Evolutionary conservation across 352 stramenopile species (phyloP).

Genomic region (Pythium volutum): DNA sequence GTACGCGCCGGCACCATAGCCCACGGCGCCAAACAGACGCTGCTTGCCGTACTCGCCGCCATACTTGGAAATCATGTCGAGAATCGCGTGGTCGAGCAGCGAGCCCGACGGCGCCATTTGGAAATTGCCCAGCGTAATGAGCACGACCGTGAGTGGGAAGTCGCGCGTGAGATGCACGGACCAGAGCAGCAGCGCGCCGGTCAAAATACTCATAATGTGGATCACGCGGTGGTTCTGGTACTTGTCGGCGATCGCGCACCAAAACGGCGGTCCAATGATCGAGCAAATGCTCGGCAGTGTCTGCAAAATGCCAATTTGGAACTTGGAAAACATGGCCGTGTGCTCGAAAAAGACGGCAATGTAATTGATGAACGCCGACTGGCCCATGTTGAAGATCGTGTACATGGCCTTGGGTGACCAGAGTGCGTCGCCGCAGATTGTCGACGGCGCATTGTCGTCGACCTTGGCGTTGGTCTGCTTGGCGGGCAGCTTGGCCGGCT

Average conservation of each 20-base stretch:
- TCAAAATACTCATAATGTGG: constrained; percentile 60
- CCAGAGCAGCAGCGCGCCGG: constrained; percentile 57
- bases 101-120: constrained; percentile 53
- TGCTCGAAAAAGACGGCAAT: constrained; percentile 74
- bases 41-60: constrained; percentile 84
- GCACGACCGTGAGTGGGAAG: constrained; percentile 47
- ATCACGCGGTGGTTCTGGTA: constrained; percentile 60
- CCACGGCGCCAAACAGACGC: constrained; percentile 71
- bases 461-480: background rate
- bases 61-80: constrained; percentile 61
- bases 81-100: constrained; percentile 66
- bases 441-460: constrained; percentile 11
- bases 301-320: constrained; percentile 76
- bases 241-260: constrained; percentile 65
- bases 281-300: constrained; percentile 59
- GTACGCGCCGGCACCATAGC: constrained; percentile 64
- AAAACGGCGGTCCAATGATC: constrained; percentile 71
- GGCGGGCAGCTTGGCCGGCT: background rate
- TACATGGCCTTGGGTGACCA: constrained; percentile 83
- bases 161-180: constrained; percentile 49
- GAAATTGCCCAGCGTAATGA: constrained; percentile 65
- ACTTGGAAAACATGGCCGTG: constrained; percentile 58
- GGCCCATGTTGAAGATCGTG: constrained; percentile 54
- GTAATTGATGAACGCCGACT: constrained; percentile 74
- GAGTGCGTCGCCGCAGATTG: constrained; percentile 25